Evolutionary conservation across 345 rosid species (phyloP).

Genomic region (Litchi chinensis): DNA sequence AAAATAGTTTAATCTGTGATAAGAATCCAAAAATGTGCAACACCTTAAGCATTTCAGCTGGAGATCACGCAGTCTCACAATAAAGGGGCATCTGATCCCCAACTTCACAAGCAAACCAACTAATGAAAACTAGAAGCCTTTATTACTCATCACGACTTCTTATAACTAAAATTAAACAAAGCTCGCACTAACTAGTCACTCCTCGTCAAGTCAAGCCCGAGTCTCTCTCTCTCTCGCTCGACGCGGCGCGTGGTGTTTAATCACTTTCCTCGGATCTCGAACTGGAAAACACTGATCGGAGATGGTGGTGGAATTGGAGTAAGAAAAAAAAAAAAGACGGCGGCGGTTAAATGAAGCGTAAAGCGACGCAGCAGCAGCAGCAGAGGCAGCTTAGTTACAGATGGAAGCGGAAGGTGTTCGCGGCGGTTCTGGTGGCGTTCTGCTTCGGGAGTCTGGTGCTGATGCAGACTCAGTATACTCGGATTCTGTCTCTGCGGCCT

Average conservation of each 20-base stretch:
- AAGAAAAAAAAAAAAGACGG: constrained; percentile 3
- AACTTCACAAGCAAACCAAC: constrained; percentile 31
- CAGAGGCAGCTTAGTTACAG: constrained; percentile 29
- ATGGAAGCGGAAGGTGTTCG: constrained; percentile 75
- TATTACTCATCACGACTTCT: constrained; percentile 12
- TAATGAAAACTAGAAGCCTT: constrained; percentile 6
- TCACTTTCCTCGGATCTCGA: constrained; percentile 2
- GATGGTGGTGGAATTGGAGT: constrained; percentile 33
- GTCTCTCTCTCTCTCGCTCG: neutral
- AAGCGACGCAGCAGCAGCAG: constrained; percentile 49
- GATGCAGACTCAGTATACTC: constrained; percentile 63
- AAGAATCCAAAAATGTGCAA: neutral
- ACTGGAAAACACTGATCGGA: neutral
- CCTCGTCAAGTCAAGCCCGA: neutral
- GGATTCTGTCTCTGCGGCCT: constrained; percentile 49
- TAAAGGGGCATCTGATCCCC: constrained; percentile 23
- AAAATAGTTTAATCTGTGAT: neutral
- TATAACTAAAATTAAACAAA: neutral
- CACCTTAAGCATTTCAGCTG: too few species aligned
- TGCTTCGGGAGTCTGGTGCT: constrained; percentile 58
- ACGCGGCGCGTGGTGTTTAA: neutral
- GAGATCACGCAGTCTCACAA: neutral
- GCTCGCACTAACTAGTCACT: neutral
- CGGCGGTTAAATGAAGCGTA: constrained; percentile 66
- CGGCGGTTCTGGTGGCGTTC: constrained; percentile 45